Evolutionary conservation across 805 yeast species (phyloP), one percentile per base, ranked within the genome.

Genomic region (Zygosaccharomyces bisporus): DNA sequence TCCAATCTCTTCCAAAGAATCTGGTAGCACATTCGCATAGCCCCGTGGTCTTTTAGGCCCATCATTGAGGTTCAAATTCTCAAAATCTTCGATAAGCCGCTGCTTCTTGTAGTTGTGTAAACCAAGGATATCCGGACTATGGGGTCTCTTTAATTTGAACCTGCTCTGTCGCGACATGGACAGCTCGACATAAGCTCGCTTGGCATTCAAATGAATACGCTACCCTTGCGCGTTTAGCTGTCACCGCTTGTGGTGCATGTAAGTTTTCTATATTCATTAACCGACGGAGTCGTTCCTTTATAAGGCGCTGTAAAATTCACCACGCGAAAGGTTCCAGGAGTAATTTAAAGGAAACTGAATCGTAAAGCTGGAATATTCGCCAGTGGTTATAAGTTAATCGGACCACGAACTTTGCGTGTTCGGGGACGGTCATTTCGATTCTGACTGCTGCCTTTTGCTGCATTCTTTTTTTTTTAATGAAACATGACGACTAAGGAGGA

Each of bases 21-120:
- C 39, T 12, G 16, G 13, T 14, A 14, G 7, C 14, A 7, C 32
- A 12, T 6, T 13, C 32, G n/a, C 24, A 27, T 23, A 10, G 39
- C 24, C 20, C 20, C 12, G 30, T 3, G 52, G 52, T 5, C 46
- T 13, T 7, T 35, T 38, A 12, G 51, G 44, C 17, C 38, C 49
- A 6, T 45, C 49, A 4, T 43, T 30, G 1, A 47, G 29, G 19
- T 43, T 37, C n/a, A 69, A 38, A 10, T 54, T 58, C 19, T 57
- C 64, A 13, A 69, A 53, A 47, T 66, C 71, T 16, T 56, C 53
- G 1, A 66, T 46, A 6, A 69, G 49, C 27, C 56, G 51, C 34
- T 53, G 61, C 34, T 60, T 57, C 46, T 69, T 69, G 52, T 66
- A 61, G 34, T 65, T 66, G 24, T 55, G 44, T 1, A 56, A 51